Percentiles rank a stretch among this genome's conserved stretches.
Conservation (phyloP, 345 rosid species). For the Corchorus capsularis region DNA sequence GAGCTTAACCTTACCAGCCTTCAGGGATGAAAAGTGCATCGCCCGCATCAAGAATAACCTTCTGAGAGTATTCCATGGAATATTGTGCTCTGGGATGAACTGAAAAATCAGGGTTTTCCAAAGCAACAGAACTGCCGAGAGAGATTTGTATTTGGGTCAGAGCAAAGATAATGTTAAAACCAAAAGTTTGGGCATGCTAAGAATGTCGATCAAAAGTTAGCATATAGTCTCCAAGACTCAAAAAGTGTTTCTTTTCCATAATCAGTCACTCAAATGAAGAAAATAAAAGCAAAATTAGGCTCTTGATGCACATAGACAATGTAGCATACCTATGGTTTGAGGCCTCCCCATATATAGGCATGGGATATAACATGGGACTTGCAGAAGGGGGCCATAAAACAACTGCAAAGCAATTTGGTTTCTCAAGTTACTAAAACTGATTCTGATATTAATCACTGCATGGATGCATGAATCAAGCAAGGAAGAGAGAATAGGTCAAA, state of each 20-base stretch:
- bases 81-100: conserved; percentile 70
- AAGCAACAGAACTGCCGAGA: conserved; percentile 61
- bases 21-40: conserved; percentile 98
- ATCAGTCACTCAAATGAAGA: conserved; percentile 4
- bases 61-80: conserved; percentile 57
- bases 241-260: neutral
- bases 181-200: conserved; percentile 8
- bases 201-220: conserved; percentile 8
- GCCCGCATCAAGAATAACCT: conserved; percentile 70
- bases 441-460: neutral
- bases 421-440: conserved; percentile 10
- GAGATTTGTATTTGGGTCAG: neutral
- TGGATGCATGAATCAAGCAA: neutral
- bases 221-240: neutral
- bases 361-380: conserved; percentile 76
- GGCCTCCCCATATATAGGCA: conserved; percentile 91
- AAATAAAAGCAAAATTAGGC: conserved; percentile 13
- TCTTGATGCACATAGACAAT: conserved; percentile 17
- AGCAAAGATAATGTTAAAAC: conserved; percentile 7
- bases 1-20: conserved; percentile 79
- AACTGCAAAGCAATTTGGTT: conserved; percentile 47
- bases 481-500: neutral
- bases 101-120: conserved; percentile 66
- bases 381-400: conserved; percentile 90
- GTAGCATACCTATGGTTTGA: conserved; percentile 82